phyloP scores from a whole-genome alignment of 805 yeast species.

The Cyberlindnera euphorbiiphila region DNA sequence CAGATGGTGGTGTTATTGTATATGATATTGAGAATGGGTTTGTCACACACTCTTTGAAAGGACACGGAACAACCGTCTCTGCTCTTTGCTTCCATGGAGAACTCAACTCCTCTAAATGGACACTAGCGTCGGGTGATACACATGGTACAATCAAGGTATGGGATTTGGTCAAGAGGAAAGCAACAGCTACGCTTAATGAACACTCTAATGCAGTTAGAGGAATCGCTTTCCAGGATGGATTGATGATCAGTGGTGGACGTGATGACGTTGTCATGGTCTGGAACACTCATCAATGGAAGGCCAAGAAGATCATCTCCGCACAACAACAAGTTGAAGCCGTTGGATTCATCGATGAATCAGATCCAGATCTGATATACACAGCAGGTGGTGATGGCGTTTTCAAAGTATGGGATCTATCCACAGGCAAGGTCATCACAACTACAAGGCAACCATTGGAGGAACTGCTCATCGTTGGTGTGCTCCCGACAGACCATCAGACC shows the following conservation, averaged over 20 bases:
- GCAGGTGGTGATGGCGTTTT: conserved; percentile 79
- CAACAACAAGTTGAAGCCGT: conserved; percentile 69
- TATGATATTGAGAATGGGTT: conserved; percentile 90
- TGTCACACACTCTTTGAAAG: conserved; percentile 85
- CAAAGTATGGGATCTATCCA: conserved; percentile 55
- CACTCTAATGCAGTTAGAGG: conserved; percentile 88
- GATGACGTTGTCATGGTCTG: conserved; percentile 71
- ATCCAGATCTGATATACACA: conserved; percentile 51
- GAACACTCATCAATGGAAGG: conserved; percentile 49
- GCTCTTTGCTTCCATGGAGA: conserved; percentile 73
- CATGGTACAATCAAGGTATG: conserved; percentile 53
- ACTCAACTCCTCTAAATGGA: conserved; percentile 67
- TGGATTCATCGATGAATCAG: conserved; percentile 69
- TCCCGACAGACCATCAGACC: conserved; percentile 34
- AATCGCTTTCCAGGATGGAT: conserved; percentile 58
- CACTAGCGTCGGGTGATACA: conserved; percentile 68
- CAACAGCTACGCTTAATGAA: conserved; percentile 59
- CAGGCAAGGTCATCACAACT: conserved; percentile 49
- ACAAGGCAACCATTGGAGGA: conserved; percentile 63
- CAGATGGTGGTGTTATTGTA: conserved; percentile 88
- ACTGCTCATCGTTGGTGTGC: conserved; percentile 59
- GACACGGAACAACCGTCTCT: conserved; percentile 88
- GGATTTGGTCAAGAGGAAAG: conserved; percentile 69
- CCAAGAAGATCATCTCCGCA: conserved; percentile 65
- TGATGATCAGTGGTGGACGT: conserved; percentile 80